These are phyloP conservation scores for Panicum hallii DNA, from an alignment of 202 grass and related monocot genomes.

Conservation along the genomic window DNA sequence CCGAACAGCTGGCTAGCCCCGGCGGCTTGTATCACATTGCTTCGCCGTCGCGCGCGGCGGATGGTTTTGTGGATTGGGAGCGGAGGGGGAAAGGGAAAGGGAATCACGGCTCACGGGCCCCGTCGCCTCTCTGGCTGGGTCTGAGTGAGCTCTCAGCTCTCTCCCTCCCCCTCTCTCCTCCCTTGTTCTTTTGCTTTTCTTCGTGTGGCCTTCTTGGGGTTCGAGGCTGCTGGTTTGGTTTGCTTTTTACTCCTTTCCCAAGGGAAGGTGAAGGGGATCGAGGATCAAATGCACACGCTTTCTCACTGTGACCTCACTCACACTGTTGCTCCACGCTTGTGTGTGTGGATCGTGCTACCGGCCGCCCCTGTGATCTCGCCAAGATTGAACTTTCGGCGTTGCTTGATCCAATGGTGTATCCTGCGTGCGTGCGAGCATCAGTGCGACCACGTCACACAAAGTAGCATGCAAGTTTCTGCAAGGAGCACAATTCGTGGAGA, in stretches of 20 bases:
- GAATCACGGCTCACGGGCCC: conserved; percentile 36
- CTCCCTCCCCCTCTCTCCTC: not conserved
- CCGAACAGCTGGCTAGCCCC: not conserved
- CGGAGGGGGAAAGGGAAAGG: not conserved
- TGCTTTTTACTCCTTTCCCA: conserved; percentile 24
- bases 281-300: not conserved
- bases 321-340: not conserved
- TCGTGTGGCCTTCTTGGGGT: conserved; percentile 2
- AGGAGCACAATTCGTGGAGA: not conserved
- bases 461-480: not conserved
- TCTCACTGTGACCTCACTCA: not conserved
- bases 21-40: conserved; percentile 37
- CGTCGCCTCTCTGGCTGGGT: not conserved
- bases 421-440: conserved; percentile 13
- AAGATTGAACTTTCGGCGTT: conserved; percentile 9
- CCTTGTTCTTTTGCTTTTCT: conserved; percentile 18
- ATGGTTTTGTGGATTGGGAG: conserved; percentile 24
- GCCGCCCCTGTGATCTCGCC: conserved; percentile 3
- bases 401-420: conserved; percentile 30
- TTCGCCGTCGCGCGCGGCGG: not conserved
- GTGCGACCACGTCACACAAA: not conserved
- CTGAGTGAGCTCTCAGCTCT: no score
- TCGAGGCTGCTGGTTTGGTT: not conserved
- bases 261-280: not conserved
- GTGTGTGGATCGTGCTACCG: not conserved